Base-by-base conservation (phyloP, 2,329 filamentous ascomycete genomes). In the Neurospora sp. region DNA sequence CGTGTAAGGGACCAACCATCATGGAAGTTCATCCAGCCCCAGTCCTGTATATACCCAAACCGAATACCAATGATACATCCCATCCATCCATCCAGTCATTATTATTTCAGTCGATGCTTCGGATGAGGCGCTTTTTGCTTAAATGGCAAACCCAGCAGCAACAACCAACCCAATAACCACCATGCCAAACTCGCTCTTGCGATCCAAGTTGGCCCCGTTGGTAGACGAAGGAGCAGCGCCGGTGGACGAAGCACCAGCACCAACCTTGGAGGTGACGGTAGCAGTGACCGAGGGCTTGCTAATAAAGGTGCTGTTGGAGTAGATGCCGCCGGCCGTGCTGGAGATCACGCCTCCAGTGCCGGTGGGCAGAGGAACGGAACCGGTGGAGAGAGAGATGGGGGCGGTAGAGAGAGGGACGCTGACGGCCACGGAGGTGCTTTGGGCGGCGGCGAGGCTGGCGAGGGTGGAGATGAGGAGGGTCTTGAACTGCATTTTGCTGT, bases 401-500 rank as follows among this genome's bases (percentile, higher is more conserved):
- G 65, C 66, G 39, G 37, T 52, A 8, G 66, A 46, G 19, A 36
- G 11, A 23, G 38, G 23, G n/a, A 28, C n/a, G 52, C 38, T 66
- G 12, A 23, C 17, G 52, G 19, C 36, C 33, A 37, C 37, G n/a
- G 65, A 39, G 17, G 52, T 66, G 37, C 66, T 40, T 28, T 69
- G 23, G 37, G 74, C 72, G 1, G 68, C 33, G 66, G 71, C 69
- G 5, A 74, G 37, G 68, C 67, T 68, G 23, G 70, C 43, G 36
- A 75, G 68, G 65, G 71, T 66, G 6, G 74, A 69, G 68, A 76
- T 66, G 69, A 74, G 3, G 71, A 75, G 69, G 28, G 70, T 38
- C 46, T 72, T 70, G 70, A 73, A 65, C 37, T 74, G 71, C 74
- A 75, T 76, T 46, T 75, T 43, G 57, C 67, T 19, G 11, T 19